A percentile compares a stretch with the other conserved stretches of the same genome.
phyloP scores from a whole-genome alignment of 208 protist genomes.

The Acanthamoeba royreba region DNA sequence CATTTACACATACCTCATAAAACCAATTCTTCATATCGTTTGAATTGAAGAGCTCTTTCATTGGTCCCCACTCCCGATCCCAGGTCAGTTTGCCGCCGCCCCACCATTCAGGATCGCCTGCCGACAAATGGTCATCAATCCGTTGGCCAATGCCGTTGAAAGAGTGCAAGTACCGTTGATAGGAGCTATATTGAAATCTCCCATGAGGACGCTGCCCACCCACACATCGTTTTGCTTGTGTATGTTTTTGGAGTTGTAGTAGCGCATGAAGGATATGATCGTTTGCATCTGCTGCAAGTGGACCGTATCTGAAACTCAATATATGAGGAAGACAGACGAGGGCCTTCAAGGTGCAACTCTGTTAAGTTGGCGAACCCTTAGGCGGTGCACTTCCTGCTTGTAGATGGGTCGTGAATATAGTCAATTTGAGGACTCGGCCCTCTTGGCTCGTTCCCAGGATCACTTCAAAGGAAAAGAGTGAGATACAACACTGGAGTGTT shows the following conservation, averaged over 20 bases:
- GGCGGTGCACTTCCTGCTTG: not conserved
- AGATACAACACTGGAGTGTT: not conserved
- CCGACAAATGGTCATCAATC: too few relatives aligned
- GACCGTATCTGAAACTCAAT: too few relatives aligned
- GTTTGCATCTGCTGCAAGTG: not conserved
- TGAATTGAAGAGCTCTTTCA: not conserved
- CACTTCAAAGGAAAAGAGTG: not conserved
- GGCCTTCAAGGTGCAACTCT: too few relatives aligned
- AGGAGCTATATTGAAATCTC: not conserved
- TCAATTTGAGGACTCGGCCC: not conserved
- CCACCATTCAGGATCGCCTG: not conserved
- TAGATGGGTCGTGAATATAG: not conserved
- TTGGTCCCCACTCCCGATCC: not conserved
- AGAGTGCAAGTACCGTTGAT: not conserved
- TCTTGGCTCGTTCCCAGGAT: not conserved
- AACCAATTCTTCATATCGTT: not conserved
- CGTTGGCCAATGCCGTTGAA: too few relatives aligned
- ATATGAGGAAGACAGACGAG: too few relatives aligned
- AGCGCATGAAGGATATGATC: not conserved
- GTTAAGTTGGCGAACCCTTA: too few relatives aligned
- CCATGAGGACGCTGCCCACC: not conserved
- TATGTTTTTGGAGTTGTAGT: not conserved
- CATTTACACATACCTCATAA: not conserved
- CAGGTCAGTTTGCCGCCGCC: not conserved
- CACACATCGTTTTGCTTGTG: not conserved